Evolutionary conservation across 176 grass and related monocot species (phyloP).

Genomic region (Avena eriantha): DNA sequence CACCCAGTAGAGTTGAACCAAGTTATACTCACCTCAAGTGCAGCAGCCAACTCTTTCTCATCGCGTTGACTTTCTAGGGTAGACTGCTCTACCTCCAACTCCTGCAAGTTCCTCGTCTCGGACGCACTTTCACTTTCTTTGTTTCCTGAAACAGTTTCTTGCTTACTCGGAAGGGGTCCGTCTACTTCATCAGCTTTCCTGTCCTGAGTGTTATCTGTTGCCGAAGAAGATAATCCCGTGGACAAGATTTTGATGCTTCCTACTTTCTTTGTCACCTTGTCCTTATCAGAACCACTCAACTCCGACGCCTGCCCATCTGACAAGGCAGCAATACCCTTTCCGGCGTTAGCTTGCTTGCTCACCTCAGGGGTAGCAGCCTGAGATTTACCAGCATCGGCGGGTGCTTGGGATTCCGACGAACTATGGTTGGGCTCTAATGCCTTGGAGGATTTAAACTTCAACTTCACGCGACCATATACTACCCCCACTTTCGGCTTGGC

Average conservation of each 20-base stretch:
- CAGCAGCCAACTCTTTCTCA: conserved; percentile 67
- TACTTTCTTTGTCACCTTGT: conserved; percentile 53
- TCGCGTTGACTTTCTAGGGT: conserved; percentile 45
- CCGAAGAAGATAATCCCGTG: conserved; percentile 38
- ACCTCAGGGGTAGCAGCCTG: conserved; percentile 17
- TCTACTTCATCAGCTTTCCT: conserved; percentile 29
- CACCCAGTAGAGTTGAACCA: background rate
- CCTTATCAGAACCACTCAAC: conserved; percentile 41
- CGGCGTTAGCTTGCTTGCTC: conserved; percentile 8
- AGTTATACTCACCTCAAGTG: conserved; percentile 58
- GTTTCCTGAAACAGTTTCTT: conserved; percentile 35
- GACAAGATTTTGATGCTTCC: conserved; percentile 59
- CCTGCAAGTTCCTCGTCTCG: conserved; percentile 42
- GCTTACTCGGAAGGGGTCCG: conserved; percentile 43
- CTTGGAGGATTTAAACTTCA: conserved; percentile 73
- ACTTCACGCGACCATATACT: conserved; percentile 55
- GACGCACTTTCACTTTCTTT: conserved; percentile 31
- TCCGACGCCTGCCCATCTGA: conserved; percentile 45
- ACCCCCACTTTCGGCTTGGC: conserved; percentile 48
- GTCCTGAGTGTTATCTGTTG: conserved; percentile 36
- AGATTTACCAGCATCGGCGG: conserved; percentile 31
- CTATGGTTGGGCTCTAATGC: conserved; percentile 36
- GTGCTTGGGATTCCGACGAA: conserved; percentile 38
- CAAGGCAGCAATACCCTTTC: conserved; percentile 18
- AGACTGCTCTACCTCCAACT: conserved; percentile 42